Base-by-base conservation (phyloP, 192 early-diverging fungal species). In the Backusella tuberculispora region DNA sequence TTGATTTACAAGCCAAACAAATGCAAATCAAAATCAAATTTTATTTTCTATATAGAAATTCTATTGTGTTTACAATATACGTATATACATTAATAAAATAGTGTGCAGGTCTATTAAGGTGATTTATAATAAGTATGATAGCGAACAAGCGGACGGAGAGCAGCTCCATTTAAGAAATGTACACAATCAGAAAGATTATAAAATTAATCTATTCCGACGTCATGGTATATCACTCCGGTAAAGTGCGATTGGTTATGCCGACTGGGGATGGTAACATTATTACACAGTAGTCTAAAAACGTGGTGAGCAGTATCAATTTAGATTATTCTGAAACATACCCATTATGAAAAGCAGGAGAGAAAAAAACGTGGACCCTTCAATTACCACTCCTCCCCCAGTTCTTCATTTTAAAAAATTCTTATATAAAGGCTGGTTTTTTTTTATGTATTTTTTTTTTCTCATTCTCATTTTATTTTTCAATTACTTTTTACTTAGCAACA, bases 341-440 rank as follows among this genome's bases (percentile, higher is more conserved):
- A 60, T 60, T 26, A 60, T 60, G 53, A 60, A 60, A 60, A 60
- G 53, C 53, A 60, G 53, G 53, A 60, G 21, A 3, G 21, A 12
- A 60, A 60, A 53, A 60, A 60, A 60, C 53, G 53, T 60, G 53
- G 53, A 60, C 19, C 53, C 53, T 60, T 60, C 53, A 60, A 60
- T 60, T 60, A 53, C 7, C n/a, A 53, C 50, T 53, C n/a, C 50
- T 48, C 47, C 19, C 50, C 50, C 50, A 53, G n/a, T 19, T 53
- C 50, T 19, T 53, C 50, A 53, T 42, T 69, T 68, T 42, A 21
- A 19, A 24, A 42, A 69, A 42, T 43, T 26, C 15, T 12, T 24
- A 69, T 42, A 69, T 21, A 69, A 42, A 24, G 41, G 21, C 15
- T 42, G 41, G 5, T 42, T 43, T 41, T 69, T 34, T 38, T 26